Base-by-base conservation (phyloP, 129 eudicot genomes). In the Oenanthe sinensis region DNA sequence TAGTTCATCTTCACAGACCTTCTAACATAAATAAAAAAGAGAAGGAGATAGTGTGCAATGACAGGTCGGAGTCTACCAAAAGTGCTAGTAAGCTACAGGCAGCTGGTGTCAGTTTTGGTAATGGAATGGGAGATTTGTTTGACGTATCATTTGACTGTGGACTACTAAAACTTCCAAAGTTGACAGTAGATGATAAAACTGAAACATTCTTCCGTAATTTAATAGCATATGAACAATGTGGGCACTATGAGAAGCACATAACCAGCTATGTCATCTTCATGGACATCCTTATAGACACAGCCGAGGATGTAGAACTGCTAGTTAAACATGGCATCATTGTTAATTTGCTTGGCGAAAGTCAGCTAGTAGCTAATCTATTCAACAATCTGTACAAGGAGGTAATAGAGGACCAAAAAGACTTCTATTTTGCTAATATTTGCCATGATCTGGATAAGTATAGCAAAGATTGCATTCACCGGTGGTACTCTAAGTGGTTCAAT, bases 201-300 rank as follows among this genome's bases (percentile, higher is more conserved):
- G 84, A 77, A 76, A 77, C 77, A 9, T 54, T 76, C 43, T 82
- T 82, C 20, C 77, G 81, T 6, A 82, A 82, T 54, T 58, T 82
- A 8, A 82, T 82, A 36, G 84, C 81, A 7, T 82, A 70, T 69
- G 81, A 81, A 48, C 81, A 76, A 39, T 68, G 72, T 67, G 49
- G 54, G n/a, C 47, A 54, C 49, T 3, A 22, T 2, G 63, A 9
- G 8, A 79, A 81, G 39, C 2, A 17, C 77, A 71, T 82, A 22
- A 78, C 79, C 20, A 76, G 77, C 68, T 82, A 70, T 16, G 37
- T 82, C 20, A 82, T 77, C 26, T 28, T 82, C 26, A 71, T 82
- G 85, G 81, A 78, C 65, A 33, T 22, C 70, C 81, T 82, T 16
- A 78, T 82, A 39, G 24, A 78, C 44, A 82, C 82, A 44, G 37